These are phyloP conservation scores for Eucalyptus rudis DNA, from an alignment of 345 rosid species.

Conservation along the genomic window DNA sequence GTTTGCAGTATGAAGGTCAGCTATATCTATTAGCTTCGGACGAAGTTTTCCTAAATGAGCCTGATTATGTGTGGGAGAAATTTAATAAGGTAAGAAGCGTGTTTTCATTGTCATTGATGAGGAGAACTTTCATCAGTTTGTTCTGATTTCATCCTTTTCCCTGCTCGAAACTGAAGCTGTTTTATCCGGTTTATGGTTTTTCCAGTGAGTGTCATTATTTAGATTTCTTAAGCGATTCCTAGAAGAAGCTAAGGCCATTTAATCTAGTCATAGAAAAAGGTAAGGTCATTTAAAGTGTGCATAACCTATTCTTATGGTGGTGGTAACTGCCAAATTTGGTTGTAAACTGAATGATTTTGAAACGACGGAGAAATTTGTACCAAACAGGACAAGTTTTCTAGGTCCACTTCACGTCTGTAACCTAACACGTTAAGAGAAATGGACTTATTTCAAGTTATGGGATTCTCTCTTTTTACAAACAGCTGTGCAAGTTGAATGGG, in stretches of 20 bases:
- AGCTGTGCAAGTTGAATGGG: not conserved
- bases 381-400: not conserved
- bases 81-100: constrained; percentile 65
- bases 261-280: not conserved
- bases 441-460: not conserved
- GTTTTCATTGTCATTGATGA: not conserved
- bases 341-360: not conserved
- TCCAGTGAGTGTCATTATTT: not conserved
- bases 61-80: constrained; percentile 97
- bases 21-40: constrained; percentile 96
- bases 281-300: not conserved
- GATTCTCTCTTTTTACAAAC: not conserved
- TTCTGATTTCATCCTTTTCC: not conserved
- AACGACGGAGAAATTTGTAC: not conserved
- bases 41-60: constrained; percentile 83
- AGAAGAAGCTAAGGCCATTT: not conserved
- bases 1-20: constrained; percentile 74
- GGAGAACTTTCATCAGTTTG: not conserved
- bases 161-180: not conserved
- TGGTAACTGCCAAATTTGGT: not conserved
- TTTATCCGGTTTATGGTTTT: not conserved
- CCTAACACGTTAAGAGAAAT: not conserved
- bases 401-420: not conserved
- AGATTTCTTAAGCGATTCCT: not conserved
- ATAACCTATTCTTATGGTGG: not conserved